phyloP scores from a whole-genome alignment of 2,329 filamentous ascomycete species.

The Fusarium devonianum region DNA sequence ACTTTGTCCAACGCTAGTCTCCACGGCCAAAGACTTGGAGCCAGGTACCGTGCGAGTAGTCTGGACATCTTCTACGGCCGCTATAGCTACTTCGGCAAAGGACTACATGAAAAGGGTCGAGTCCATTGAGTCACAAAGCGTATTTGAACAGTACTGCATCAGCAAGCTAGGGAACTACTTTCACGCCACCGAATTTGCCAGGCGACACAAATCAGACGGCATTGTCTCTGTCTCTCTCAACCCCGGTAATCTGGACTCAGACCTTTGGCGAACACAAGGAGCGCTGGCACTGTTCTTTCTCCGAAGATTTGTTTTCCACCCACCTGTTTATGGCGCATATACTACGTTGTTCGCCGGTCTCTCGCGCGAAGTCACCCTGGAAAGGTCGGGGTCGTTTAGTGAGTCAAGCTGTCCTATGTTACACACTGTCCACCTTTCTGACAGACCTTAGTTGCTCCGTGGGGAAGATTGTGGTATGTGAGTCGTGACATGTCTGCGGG shows the following conservation, averaged over 20 bases:
- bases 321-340: conserved; percentile 52
- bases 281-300: conserved; percentile 25
- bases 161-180: conserved; percentile 46
- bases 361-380: conserved; percentile 52
- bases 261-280: conserved; percentile 45
- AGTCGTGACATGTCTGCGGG: conserved; percentile 42
- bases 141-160: conserved; percentile 35
- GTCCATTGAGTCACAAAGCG: conserved; percentile 15
- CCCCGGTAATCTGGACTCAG: conserved; percentile 50
- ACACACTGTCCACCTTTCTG: background rate
- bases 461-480: conserved; percentile 46
- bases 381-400: conserved; percentile 31
- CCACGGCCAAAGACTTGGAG: conserved; percentile 44
- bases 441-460: conserved; percentile 45
- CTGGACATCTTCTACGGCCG: conserved; percentile 44
- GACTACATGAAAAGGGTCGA: conserved; percentile 37
- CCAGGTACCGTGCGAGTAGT: conserved; percentile 42
- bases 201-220: conserved; percentile 39
- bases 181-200: conserved; percentile 44
- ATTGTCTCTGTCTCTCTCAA: conserved; percentile 47
- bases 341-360: conserved; percentile 57
- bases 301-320: conserved; percentile 34
- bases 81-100: conserved; percentile 13
- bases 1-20: conserved; percentile 45
- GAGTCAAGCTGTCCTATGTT: background rate